Percentiles rank a stretch among this genome's conserved stretches.
phyloP scores from a whole-genome alignment of 768 basidiomycete species.

The Neoboletus brunneissimus region DNA sequence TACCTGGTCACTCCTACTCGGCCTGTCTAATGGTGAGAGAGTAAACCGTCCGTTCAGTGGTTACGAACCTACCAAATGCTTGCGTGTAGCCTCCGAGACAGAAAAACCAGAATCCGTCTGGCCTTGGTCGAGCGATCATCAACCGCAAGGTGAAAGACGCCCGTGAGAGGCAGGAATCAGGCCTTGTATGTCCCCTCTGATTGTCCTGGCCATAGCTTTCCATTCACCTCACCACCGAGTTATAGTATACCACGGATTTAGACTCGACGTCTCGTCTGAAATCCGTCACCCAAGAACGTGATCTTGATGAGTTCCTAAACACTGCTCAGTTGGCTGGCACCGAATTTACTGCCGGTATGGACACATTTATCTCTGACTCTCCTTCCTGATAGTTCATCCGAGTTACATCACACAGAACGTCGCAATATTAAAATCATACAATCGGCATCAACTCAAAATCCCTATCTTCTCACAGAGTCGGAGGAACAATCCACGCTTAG shows the following conservation, averaged over 20 bases:
- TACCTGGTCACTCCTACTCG: background rate
- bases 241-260: slow-evolving; percentile 69
- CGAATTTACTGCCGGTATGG: slow-evolving; percentile 91
- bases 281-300: slow-evolving; percentile 93
- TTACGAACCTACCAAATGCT: background rate
- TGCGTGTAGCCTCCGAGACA: slow-evolving; percentile 50
- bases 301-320: slow-evolving; percentile 93
- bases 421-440: slow-evolving; percentile 79
- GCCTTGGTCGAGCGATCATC: slow-evolving; percentile 93
- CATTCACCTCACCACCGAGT: slow-evolving; percentile 25
- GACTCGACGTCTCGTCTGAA: slow-evolving; percentile 67
- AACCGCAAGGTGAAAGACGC: slow-evolving; percentile 66
- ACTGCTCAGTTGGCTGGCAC: slow-evolving; percentile 93
- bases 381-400: slow-evolving; percentile 5
- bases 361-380: background rate
- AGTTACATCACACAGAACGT: slow-evolving; percentile 51
- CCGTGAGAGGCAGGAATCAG: slow-evolving; percentile 40
- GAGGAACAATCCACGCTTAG: slow-evolving; percentile 75
- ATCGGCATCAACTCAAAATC: slow-evolving; percentile 62
- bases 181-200: slow-evolving; percentile 50
- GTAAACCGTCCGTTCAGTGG: background rate
- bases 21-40: slow-evolving; percentile 14
- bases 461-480: slow-evolving; percentile 77
- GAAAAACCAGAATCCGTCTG: slow-evolving; percentile 67
- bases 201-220: background rate